Evolutionary conservation across 306 rosid genomes (phyloP).

Genomic region (Glycine soja): DNA sequence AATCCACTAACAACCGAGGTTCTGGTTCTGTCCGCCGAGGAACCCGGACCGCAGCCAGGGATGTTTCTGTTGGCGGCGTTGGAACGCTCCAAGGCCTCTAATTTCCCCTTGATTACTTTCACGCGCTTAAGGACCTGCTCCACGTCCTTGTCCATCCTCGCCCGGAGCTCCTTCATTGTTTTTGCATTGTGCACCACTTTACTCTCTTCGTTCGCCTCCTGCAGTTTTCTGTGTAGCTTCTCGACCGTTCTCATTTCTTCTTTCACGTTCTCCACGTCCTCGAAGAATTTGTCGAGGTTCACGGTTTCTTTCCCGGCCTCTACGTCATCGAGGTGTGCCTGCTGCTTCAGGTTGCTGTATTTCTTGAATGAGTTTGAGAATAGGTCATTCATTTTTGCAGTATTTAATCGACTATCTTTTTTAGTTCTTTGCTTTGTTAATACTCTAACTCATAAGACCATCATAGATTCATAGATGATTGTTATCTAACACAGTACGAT

Average conservation of each 20-base stretch:
- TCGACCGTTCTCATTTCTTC: constrained; percentile 77
- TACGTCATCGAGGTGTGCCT: constrained; percentile 61
- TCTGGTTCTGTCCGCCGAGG: constrained; percentile 85
- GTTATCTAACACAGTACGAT: neutral
- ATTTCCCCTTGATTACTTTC: constrained; percentile 69
- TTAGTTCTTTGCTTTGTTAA: neutral
- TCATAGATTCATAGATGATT: neutral
- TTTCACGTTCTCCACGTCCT: constrained; percentile 82
- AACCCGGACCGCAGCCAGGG: constrained; percentile 86
- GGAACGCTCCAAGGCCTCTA: constrained; percentile 74
- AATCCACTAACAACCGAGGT: constrained; percentile 85
- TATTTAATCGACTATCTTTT: neutral
- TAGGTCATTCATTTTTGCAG: constrained; percentile 85
- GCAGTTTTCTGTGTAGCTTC: constrained; percentile 64
- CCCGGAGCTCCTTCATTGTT: constrained; percentile 53
- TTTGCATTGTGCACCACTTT: constrained; percentile 76
- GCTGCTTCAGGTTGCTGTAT: constrained; percentile 72
- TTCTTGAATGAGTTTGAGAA: constrained; percentile 77
- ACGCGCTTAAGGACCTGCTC: constrained; percentile 70
- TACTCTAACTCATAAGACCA: too few species aligned
- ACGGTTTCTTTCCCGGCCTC: constrained; percentile 69
- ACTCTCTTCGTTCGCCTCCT: constrained; percentile 76
- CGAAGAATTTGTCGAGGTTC: constrained; percentile 82
- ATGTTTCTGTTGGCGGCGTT: constrained; percentile 66
- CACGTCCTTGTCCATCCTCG: constrained; percentile 76